Evolutionary conservation across 2,329 filamentous ascomycete genomes (phyloP), one percentile per base, ranked within the genome.

Genomic region (Claviceps capensis): DNA sequence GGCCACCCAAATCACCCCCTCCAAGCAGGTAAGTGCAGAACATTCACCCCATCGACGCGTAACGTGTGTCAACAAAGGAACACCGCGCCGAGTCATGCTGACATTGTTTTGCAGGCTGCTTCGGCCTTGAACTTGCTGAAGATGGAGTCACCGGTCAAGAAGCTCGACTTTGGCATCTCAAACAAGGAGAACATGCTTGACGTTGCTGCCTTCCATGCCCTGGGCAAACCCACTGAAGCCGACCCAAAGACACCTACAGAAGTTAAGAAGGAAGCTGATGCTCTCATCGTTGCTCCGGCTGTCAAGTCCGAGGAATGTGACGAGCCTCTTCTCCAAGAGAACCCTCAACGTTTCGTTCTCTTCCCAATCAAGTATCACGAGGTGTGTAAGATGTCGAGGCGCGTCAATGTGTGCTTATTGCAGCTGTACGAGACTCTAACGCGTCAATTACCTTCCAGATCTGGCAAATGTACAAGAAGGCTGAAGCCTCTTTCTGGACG

Each of bases 391-490:
- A 70, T 70, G 69, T 69, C 59, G 65, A 70, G 60, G 83, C 85
- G 85, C 83, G 84, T 88, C 77, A 77, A 85, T 77, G 84, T 77
- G 62, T 50, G 43, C 54, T 57, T 23, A 11, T 38, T 37, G 30
- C 8, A 5, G 41, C 22, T 43, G 16, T 11, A 19, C 38, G 3
- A 48, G 7, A 17, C 22, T 34, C 48, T 49, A 47, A 51, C 41
- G 45, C 17, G n/a, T 5, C 22, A 16, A 5, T 30, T 56, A 49
- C 56, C 54, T 48, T 50, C 55, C 58, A 96, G 90, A 94, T 96
- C 71, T 98, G 93, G 93, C 91, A 97, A 72, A 97, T 97, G 91
- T 98, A 98, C 82, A 98, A 98, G 83, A 97, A 97, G 77, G 90
- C 90, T 60, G 91, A 98, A 72, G 93, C 93, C 50, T 97, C 93